Evolutionary conservation across 2,329 filamentous ascomycete genomes (phyloP).

Genomic region (Akanthomyces muscarius): DNA sequence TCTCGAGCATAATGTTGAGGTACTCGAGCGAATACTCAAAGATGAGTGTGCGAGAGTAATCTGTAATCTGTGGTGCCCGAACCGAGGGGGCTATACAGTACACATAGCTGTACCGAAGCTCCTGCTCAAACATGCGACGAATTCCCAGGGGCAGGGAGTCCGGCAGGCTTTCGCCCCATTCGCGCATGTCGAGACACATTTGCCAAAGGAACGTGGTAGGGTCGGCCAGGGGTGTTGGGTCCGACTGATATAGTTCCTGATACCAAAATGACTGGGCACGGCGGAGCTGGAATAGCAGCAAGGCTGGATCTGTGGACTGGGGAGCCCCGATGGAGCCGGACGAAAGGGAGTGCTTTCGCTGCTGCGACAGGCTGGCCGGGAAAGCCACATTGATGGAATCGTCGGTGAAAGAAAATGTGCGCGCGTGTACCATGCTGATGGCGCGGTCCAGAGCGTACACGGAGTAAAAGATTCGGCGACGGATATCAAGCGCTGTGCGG

Average conservation of each 20-base stretch:
- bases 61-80: slow-evolving; percentile 65
- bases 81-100: slow-evolving; percentile 82
- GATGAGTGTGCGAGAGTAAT: slow-evolving; percentile 74
- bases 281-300: slow-evolving; percentile 78
- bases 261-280: slow-evolving; percentile 86
- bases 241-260: slow-evolving; percentile 78
- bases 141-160: slow-evolving; percentile 60
- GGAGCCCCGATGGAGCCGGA: slow-evolving; percentile 41
- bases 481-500: slow-evolving; percentile 67
- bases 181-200: slow-evolving; percentile 69
- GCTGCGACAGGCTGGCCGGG: slow-evolving; percentile 47
- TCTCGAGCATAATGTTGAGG: slow-evolving; percentile 66
- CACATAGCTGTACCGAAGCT: slow-evolving; percentile 85
- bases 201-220: slow-evolving; percentile 70
- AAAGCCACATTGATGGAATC: slow-evolving; percentile 79
- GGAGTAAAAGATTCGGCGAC: slow-evolving; percentile 83
- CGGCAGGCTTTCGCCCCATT: slow-evolving; percentile 78
- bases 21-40: slow-evolving; percentile 87
- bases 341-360: slow-evolving; percentile 40
- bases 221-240: slow-evolving; percentile 63
- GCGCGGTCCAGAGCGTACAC: slow-evolving; percentile 85
- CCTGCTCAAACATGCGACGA: slow-evolving; percentile 76
- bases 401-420: slow-evolving; percentile 91
- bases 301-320: slow-evolving; percentile 62
- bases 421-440: slow-evolving; percentile 81